These are phyloP conservation scores for Dioscorea cayenensis DNA, from an alignment of 116 monocot species.

Conservation along the genomic window DNA sequence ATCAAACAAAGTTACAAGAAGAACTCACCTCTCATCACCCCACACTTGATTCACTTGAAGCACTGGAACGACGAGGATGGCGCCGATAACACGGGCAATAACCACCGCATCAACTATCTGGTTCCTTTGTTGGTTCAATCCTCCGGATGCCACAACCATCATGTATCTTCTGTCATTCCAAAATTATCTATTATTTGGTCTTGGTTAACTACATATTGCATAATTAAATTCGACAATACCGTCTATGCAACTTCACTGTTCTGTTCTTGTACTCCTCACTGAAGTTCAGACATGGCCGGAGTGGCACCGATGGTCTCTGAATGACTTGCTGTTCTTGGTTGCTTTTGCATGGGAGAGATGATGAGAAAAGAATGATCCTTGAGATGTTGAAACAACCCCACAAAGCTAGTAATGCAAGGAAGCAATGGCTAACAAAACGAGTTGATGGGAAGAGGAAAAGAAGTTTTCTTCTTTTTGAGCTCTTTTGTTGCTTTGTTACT, in stretches of 20 bases:
- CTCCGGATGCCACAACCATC: conserved; percentile 44
- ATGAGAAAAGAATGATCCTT: conserved; percentile 14
- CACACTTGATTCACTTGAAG: conserved; percentile 52
- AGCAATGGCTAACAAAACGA: conserved; percentile 12
- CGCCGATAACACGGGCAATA: conserved; percentile 31
- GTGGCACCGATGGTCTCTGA: not conserved
- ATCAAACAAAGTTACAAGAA: not conserved
- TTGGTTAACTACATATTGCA: not conserved
- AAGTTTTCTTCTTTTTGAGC: too few species aligned
- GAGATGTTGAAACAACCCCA: conserved; percentile 27
- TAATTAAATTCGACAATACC: not conserved
- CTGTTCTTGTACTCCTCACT: conserved; percentile 12
- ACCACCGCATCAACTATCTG: conserved; percentile 50
- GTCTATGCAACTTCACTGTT: not conserved
- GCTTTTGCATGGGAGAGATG: conserved; percentile 4
- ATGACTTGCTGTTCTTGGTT: conserved; percentile 3
- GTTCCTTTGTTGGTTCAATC: conserved; percentile 45
- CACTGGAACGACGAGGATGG: conserved; percentile 32
- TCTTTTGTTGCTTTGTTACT: too few species aligned
- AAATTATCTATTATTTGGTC: too few species aligned
- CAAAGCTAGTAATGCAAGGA: conserved; percentile 28
- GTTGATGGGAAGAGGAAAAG: not conserved
- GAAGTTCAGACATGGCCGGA: conserved; percentile 27
- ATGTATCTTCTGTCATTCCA: conserved; percentile 17
- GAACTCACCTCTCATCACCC: conserved; percentile 41